A percentile compares a stretch with the other conserved stretches of the same genome.
Evolutionary conservation across 2,329 filamentous ascomycete species (phyloP).

Genomic region (Hymenoscyphus repandus): DNA sequence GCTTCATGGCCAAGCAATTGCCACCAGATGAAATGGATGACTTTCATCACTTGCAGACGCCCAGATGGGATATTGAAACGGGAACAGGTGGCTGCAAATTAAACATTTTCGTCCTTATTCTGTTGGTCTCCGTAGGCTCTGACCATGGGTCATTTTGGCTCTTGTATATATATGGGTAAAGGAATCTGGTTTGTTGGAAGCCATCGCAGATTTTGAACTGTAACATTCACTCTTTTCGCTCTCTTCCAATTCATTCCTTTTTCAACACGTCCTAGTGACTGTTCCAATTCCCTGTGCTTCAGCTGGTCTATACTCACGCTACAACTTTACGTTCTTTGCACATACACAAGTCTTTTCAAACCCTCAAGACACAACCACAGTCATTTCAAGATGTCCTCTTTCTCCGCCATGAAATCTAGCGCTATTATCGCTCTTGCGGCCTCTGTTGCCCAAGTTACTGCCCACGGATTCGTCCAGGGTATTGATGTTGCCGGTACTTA

Average conservation of each 20-base stretch:
- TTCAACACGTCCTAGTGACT: neutral
- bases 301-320: neutral
- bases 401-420: conserved; percentile 10
- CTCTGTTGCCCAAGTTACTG: conserved; percentile 36
- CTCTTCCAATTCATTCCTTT: neutral
- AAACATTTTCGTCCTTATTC: neutral
- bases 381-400: conserved; percentile 19
- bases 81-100: neutral
- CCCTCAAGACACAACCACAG: neutral
- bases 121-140: neutral
- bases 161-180: neutral
- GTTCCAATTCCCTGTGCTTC: neutral
- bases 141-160: neutral
- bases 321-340: neutral
- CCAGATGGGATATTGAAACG: neutral
- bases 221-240: neutral
- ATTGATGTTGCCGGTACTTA: conserved; percentile 38
- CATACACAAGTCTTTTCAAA: conserved; percentile 1
- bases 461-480: conserved; percentile 41
- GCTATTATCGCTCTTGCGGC: conserved; percentile 24
- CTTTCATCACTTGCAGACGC: neutral
- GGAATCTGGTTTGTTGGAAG: neutral
- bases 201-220: neutral
- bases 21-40: neutral
- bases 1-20: neutral